Evolutionary conservation across 306 rosid genomes (phyloP), one percentile per base, ranked within the genome.

Genomic region (Hippophae rhamnoides): DNA sequence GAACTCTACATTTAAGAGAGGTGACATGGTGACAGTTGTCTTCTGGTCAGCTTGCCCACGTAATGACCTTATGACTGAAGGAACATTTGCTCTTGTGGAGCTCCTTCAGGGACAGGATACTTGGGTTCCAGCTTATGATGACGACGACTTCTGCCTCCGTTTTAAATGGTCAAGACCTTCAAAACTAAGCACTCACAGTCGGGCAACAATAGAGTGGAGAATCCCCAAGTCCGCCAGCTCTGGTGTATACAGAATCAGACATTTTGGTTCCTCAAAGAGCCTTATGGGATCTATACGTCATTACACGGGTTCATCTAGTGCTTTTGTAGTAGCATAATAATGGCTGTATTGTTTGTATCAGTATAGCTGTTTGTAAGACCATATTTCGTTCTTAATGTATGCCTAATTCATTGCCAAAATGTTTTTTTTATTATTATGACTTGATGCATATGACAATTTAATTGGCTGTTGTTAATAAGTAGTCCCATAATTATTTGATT

Each of bases 1-100:
- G 59, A 87, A 90, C 63, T 74, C 94, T 41, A 81, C 92, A 57
- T 90, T 84, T 60, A 81, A 73, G 63, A 76, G 68, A 60, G 94
- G 89, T 23, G 81, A 83, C 45, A 64, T 47, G 75, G 96, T 79
- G 60, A 58, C 80, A 0, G 96, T 67, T 43, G 63, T 77, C 43
- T 90, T 90, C 80, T 87, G 95, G 96, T 74, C 97, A 0, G 96
- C 90, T 11, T 90, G 97, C 62, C 97, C 96, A 57, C 84, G 97
- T 0, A 90, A 90, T 14, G 94, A 87, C 73, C 94, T 82, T 41
- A 74, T 87, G 97, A 90, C 92, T 13, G 97, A 90, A 74, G 95
- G 96, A 41, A 90, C 97, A 61, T 90, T 77, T 66, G 81, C 87
- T 58, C 81, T 90, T 18, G 96, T 90, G 70, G 97, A 90, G 58